These are phyloP conservation scores for Viola odorata DNA, from an alignment of 345 rosid genomes.

Conservation along the genomic window DNA sequence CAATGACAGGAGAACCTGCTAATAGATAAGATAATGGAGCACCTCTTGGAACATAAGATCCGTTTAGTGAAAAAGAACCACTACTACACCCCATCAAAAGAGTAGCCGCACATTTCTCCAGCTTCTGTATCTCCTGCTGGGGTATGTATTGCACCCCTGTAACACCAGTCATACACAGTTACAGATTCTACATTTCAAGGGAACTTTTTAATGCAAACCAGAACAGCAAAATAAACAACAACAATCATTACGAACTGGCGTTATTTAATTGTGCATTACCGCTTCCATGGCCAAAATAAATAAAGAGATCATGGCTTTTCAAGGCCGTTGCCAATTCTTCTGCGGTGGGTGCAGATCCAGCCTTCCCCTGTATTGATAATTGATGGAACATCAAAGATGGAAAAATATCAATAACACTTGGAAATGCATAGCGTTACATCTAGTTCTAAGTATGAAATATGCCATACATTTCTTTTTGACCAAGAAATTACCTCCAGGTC, in stretches of 20 bases:
- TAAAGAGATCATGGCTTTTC: slow-evolving; percentile 73
- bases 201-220: background rate
- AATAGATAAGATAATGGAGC: slow-evolving; percentile 58
- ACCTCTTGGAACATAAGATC: slow-evolving; percentile 75
- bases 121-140: slow-evolving; percentile 55
- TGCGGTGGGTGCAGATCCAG: slow-evolving; percentile 64
- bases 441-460: background rate
- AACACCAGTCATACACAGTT: slow-evolving; percentile 6
- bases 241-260: background rate
- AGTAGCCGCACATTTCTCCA: slow-evolving; percentile 74
- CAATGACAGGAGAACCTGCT: slow-evolving; percentile 76
- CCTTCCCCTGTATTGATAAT: slow-evolving; percentile 57
- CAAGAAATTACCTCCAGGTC: slow-evolving; percentile 58
- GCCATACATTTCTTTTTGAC: background rate
- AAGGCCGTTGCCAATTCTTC: slow-evolving; percentile 68
- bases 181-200: slow-evolving; percentile 8
- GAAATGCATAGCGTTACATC: background rate
- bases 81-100: slow-evolving; percentile 95
- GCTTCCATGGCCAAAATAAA: slow-evolving; percentile 93
- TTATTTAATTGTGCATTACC: slow-evolving; percentile 42
- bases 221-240: background rate
- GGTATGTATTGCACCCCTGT: slow-evolving; percentile 77
- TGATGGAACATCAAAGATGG: background rate
- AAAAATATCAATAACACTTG: background rate
- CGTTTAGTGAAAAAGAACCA: slow-evolving; percentile 63